phyloP scores from a whole-genome alignment of 1,284 basidiomycete species.

The Ustanciosporium gigantosporum region DNA sequence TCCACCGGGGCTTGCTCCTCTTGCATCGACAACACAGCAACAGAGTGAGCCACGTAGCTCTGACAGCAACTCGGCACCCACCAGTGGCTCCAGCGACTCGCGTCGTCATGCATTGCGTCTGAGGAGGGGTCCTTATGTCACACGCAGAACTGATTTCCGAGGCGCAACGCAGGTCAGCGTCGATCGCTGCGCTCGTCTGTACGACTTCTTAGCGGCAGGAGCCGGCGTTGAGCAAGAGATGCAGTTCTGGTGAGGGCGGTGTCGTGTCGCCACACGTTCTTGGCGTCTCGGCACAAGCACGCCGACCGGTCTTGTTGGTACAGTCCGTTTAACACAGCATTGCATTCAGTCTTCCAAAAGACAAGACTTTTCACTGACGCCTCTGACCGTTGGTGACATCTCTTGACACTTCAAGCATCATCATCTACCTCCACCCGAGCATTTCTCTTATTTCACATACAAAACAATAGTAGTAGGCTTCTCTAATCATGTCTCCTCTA shows the following conservation, averaged over 20 bases:
- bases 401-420: too few species aligned
- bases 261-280: too few species aligned
- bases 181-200: constrained; percentile 8
- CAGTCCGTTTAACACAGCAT: too few species aligned
- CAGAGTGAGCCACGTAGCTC: background rate
- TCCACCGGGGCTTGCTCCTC: constrained; percentile 6
- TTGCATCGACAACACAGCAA: background rate
- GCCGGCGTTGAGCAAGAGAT: constrained; percentile 13
- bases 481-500: too few species aligned
- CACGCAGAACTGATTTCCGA: constrained; percentile 13
- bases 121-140: background rate
- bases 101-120: background rate
- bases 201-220: constrained; percentile 6
- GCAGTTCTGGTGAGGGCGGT: constrained; percentile 22
- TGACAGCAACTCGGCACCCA: background rate
- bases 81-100: background rate
- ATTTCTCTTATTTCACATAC: too few species aligned
- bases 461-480: too few species aligned
- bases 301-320: too few species aligned
- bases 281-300: too few species aligned
- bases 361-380: too few species aligned
- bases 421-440: too few species aligned
- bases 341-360: too few species aligned
- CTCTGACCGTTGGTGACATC: too few species aligned
- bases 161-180: constrained; percentile 22